Percentiles rank a stretch among this genome's conserved stretches.
These are phyloP conservation scores for Chenopodium formosanum DNA, from an alignment of 148 eudicot species.

Conservation along the genomic window DNA sequence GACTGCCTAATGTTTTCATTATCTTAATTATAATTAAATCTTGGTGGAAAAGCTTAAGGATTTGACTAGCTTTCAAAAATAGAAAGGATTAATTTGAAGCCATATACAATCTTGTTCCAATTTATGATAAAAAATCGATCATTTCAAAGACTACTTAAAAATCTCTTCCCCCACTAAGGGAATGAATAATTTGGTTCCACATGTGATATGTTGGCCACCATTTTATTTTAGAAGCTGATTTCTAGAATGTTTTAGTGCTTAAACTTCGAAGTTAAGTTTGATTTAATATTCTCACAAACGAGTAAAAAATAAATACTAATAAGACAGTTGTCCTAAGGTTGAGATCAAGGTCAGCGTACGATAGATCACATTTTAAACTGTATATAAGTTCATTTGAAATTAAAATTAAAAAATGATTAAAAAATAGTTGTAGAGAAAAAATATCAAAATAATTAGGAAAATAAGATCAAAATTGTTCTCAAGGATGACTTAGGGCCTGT, in stretches of 20 bases:
- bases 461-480: too few relatives aligned
- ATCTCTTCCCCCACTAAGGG: background rate
- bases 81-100: conserved; percentile 13
- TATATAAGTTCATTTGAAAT: too few relatives aligned
- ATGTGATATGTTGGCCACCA: conserved; percentile 3
- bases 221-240: background rate
- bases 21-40: background rate
- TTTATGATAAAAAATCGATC: background rate
- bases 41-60: background rate
- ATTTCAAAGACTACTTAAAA: background rate
- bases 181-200: conserved; percentile 13
- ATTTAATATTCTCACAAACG: background rate
- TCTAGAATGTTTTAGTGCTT: conserved; percentile 11
- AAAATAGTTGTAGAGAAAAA: too few relatives aligned
- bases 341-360: too few relatives aligned
- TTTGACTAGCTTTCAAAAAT: conserved; percentile 10
- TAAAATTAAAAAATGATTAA: too few relatives aligned
- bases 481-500: too few relatives aligned
- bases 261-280: background rate
- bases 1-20: background rate
- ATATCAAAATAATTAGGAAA: too few relatives aligned
- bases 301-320: background rate
- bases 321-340: too few relatives aligned
- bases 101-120: background rate
- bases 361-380: too few relatives aligned